Percentiles rank a stretch among this genome's conserved stretches.
Evolutionary conservation across 176 grass and related monocot genomes (phyloP).

Genomic region (Hordeum marinum): DNA sequence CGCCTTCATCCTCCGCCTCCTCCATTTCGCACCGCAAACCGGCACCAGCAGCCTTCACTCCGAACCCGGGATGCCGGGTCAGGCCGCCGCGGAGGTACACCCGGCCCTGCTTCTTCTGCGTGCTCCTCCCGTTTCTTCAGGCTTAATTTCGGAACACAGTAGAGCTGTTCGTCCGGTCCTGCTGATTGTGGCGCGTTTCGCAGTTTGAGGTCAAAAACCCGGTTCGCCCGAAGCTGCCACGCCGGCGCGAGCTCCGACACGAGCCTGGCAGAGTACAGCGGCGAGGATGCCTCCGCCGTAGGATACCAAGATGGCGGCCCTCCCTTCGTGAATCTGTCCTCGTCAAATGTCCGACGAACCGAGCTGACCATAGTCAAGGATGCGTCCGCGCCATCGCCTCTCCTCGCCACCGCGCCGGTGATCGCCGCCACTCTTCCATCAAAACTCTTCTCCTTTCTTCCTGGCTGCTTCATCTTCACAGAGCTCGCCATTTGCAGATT

Average conservation of each 20-base stretch:
- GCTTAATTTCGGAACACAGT: not conserved
- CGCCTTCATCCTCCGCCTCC: not conserved
- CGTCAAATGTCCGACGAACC: not conserved
- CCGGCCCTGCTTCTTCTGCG: not conserved
- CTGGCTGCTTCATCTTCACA: not conserved
- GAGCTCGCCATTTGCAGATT: not conserved
- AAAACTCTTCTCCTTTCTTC: not conserved
- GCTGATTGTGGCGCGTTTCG: not conserved
- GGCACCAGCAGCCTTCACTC: not conserved
- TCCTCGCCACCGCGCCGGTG: not conserved
- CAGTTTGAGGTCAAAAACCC: not conserved
- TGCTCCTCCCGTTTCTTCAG: not conserved
- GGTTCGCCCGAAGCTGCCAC: not conserved
- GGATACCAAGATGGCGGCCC: not conserved
- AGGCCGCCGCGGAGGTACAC: not conserved
- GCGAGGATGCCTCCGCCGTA: not conserved
- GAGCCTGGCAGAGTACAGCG: not conserved
- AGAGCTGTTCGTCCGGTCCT: too few species aligned
- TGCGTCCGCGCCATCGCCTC: not conserved
- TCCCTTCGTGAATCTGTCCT: slow-evolving; percentile 27
- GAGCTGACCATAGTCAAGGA: slow-evolving; percentile 25
- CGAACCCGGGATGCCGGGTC: not conserved
- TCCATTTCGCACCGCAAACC: not conserved
- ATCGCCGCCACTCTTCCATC: not conserved
- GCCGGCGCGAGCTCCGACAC: not conserved